Base-by-base conservation (phyloP, 306 rosid species). In the Trifolium fragiferum region DNA sequence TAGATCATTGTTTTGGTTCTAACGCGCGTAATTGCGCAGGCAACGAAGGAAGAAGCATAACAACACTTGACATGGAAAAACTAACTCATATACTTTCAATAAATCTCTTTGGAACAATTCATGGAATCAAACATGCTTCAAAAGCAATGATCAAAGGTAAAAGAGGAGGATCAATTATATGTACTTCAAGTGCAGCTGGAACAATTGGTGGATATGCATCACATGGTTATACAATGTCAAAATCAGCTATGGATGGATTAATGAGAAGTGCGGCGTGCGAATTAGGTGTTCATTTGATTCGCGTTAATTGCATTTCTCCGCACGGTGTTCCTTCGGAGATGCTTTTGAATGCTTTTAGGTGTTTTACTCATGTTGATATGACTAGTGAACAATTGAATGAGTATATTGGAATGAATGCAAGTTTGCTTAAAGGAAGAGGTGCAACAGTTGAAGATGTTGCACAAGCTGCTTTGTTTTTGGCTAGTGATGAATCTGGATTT, bases 241-340 rank as follows among this genome's bases (percentile, higher is more conserved):
- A 90, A 72, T 87, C 79, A 70, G 89, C 89, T 1, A 80, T 93
- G 46, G 79, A 77, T 18, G 94, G 96, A 14, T 47, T 93, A 35
- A 79, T 83, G 82, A 90, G 86, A 76, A 93, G 90, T 37, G 71
- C 84, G 0, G 98, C 96, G 0, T 89, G 92, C 30, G 98, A 93
- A 78, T 49, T 93, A 70, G 98, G 98, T 12, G 70, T 37, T n/a
- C 88, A 87, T 74, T 84, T 87, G 80, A 90, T 93, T 44, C 80
- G 98, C 1, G 95, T 93, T 57, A 90, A 93, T 70, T 74, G 90
- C 53, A 72, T 93, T 18, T 82, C 90, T 0, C 98, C 98, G 2
- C 98, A 89, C 21, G 98, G 96, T 33, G 95, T 93, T 58, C 90
- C 96, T 25, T 81, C 98, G 3, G 90, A 90, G 60, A 92, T 90